Base-by-base conservation (phyloP, 129 eudicot genomes). In the Scalesia atractyloides region DNA sequence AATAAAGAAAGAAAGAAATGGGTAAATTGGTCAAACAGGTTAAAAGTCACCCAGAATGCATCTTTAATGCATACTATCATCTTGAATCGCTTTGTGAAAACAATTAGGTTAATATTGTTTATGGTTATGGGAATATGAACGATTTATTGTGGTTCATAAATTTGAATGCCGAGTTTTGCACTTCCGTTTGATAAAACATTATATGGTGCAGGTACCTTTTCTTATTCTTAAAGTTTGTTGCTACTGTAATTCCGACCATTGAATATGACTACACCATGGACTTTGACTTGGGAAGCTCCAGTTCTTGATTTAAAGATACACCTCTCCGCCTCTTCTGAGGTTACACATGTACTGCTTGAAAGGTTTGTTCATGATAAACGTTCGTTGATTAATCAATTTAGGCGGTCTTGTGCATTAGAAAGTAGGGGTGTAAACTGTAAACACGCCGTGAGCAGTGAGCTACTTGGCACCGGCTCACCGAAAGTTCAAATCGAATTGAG, bases 191-290 rank as follows among this genome's bases (percentile, higher is more conserved):
- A 52, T 10, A 22, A 52, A 43, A n/a, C 22, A 16, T 41, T 12
- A 33, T 60, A 37, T 77, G 71, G 60, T 78, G 52, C 83, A 93
- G 98, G 96, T 93, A 93, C 75, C 86, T 93, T 50, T 93, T 93
- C 81, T 69, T 94, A 63, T 94, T 94, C 85, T 80, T 94, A 86
- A 94, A 94, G 72, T 94, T 94, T 78, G 82, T 94, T 80, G 98
- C 98, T 53, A 90, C 97, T 57, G 96, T 94, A 15, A 89, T 94
- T 67, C 98, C 98, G 20, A 94, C 98, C 30, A 94, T 94, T 53
- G 98, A 94, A 73, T 94, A 94, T 69, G 98, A 94, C 64, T 89
- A 94, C 86, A 94, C 98, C 64, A 84, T 94, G 97, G 98, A 90
- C 86, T 94, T 94, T 48, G 97, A 94, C 47, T 83, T 94, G 5